These are phyloP conservation scores for Dendrobium chrysotoxum DNA, from an alignment of 106 monocot species.

Conservation along the genomic window DNA sequence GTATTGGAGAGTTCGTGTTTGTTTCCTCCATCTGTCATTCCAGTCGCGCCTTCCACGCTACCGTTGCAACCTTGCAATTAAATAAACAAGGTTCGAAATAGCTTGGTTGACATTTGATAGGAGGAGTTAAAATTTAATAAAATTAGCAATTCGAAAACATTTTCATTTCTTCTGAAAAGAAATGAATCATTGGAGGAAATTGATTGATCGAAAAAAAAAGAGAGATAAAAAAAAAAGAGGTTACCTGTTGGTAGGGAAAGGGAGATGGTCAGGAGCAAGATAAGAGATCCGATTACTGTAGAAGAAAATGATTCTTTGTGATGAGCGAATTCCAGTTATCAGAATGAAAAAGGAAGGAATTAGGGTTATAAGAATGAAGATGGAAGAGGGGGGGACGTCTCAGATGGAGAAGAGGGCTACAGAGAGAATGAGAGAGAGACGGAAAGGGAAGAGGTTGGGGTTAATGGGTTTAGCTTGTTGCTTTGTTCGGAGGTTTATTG, in stretches of 20 bases:
- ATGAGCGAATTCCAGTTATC: no score
- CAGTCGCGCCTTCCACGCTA: background rate
- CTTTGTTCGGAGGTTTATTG: background rate
- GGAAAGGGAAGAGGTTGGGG: background rate
- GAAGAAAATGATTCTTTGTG: no score
- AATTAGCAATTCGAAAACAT: background rate
- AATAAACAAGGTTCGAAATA: no score
- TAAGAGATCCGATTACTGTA: no score
- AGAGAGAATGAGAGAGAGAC: background rate
- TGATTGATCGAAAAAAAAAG: background rate
- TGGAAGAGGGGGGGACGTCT: no score
- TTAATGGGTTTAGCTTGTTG: background rate
- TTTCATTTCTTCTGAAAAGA: background rate
- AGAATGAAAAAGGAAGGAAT: no score
- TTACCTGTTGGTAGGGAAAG: background rate
- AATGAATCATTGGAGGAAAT: background rate
- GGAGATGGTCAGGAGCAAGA: no score
- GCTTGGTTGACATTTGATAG: no score
- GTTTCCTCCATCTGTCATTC: conserved; percentile 29
- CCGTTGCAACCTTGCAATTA: no score
- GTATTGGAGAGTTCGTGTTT: background rate
- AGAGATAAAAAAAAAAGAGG: background rate
- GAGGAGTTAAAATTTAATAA: no score
- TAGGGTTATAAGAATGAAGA: no score
- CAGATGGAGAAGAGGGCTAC: background rate